Conservation (phyloP, 1,284 basidiomycete genomes). For the Heliocybe sulcata region DNA sequence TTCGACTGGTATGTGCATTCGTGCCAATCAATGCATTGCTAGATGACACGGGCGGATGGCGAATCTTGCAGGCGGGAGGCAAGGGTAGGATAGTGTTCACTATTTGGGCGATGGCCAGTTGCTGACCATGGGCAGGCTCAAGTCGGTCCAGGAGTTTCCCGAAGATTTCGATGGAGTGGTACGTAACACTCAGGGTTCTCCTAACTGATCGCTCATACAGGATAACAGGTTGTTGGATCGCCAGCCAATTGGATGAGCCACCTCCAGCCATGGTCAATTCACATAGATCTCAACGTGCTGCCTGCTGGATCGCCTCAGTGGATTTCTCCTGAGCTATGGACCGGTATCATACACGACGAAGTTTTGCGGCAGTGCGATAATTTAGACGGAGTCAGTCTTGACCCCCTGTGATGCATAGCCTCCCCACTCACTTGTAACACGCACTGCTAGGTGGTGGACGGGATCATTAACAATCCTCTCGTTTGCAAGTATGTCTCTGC, state of each 20-base stretch:
- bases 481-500: constrained; percentile 18
- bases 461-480: constrained; percentile 25
- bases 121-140: constrained; percentile 11
- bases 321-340: constrained; percentile 16
- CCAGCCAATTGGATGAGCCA: constrained; percentile 19
- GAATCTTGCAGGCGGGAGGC: constrained; percentile 15
- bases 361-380: constrained; percentile 22
- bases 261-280: constrained; percentile 16
- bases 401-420: not conserved
- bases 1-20: constrained; percentile 17
- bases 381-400: constrained; percentile 19
- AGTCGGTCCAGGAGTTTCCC: constrained; percentile 19
- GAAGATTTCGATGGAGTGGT: constrained; percentile 23
- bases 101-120: not conserved
- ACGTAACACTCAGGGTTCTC: constrained; percentile 1
- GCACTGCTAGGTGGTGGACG: constrained; percentile 17
- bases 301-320: constrained; percentile 14
- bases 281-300: constrained; percentile 15
- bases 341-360: constrained; percentile 17
- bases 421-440: constrained; percentile 1
- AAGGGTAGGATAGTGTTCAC: constrained; percentile 12
- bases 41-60: not conserved
- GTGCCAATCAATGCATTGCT: not conserved
- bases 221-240: constrained; percentile 17
- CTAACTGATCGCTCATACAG: not conserved